Evolutionary conservation across 257 asterid genomes (phyloP), one percentile per base, ranked within the genome.

Genomic region (Solanum habrochaites): DNA sequence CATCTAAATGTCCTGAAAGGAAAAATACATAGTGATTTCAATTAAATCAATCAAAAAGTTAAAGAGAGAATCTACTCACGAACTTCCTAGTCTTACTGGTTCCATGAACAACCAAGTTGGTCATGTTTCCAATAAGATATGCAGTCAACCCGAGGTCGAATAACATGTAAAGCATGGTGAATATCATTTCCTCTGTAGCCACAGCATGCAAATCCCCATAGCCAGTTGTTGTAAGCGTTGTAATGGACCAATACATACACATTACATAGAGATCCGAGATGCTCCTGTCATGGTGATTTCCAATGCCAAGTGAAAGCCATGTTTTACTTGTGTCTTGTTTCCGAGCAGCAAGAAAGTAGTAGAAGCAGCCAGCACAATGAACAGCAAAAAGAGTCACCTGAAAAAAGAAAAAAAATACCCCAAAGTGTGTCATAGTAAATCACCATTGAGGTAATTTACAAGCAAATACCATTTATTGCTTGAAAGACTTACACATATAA

Each of bases 121-220:
- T 95, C 98, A 95, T 94, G 92, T 95, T 95, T 64, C 98, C 98
- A 66, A 95, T 93, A 88, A 94, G 89, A 86, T 95, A 95, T n/a
- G 98, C 89, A 15, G 93, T 85, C 81, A 95, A 90, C n/a, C 95
- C 96, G 8, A 95, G 93, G 91, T 94, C 91, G 89, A 95, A 92
- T 37, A 95, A 85, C 91, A 95, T 91, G 89, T 88, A 95, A 87
- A 93, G 72, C 78, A 92, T 88, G 91, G 62, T 89, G 31, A 92
- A 95, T 87, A 94, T 35, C 94, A 89, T 95, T 92, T 95, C 98
- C 18, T 37, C 60, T 58, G 88, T 87, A 87, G 90, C 91, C 58
- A 93, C 95, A 16, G 98, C 93, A 70, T 95, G 98, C 23, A 93
- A 18, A 91, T 95, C 98, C 39, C 98, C 98, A 83, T 93, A 95